phyloP scores from a whole-genome alignment of 2,329 filamentous ascomycete species.

The Botrytis medusae region DNA sequence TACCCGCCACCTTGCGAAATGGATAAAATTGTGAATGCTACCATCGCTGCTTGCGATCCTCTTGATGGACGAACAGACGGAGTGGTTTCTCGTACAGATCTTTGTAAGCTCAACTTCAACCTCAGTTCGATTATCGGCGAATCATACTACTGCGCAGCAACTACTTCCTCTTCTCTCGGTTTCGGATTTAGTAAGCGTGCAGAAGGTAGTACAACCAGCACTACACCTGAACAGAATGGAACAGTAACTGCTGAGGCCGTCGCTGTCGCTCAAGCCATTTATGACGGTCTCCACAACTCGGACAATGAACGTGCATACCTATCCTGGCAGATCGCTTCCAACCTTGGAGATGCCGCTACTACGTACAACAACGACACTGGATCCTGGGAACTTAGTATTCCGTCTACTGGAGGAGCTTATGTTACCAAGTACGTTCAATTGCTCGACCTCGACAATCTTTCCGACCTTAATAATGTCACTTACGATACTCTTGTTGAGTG shows the following conservation, averaged over 20 bases:
- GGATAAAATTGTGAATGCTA: conserved; percentile 53
- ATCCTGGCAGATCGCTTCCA: conserved; percentile 39
- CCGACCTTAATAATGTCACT: conserved; percentile 48
- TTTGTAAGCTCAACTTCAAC: conserved; percentile 50
- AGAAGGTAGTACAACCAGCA: conserved; percentile 14
- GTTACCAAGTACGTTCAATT: conserved; percentile 47
- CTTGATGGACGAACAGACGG: conserved; percentile 56
- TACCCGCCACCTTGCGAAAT: conserved; percentile 48
- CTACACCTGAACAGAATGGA: conserved; percentile 29
- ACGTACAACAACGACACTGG: conserved; percentile 17
- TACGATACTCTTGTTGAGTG: conserved; percentile 57
- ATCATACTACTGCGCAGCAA: conserved; percentile 46
- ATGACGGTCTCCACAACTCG: conserved; percentile 42
- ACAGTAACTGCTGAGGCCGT: conserved; percentile 37
- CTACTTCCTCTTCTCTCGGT: conserved; percentile 1
- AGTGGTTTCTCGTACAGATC: conserved; percentile 50
- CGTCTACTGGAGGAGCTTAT: conserved; percentile 41
- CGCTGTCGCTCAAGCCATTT: conserved; percentile 39
- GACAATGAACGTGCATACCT: conserved; percentile 42
- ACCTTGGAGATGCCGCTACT: conserved; percentile 7
- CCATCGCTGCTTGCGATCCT: conserved; percentile 54
- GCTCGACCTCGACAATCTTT: conserved; percentile 44
- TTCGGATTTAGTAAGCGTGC: conserved; percentile 15
- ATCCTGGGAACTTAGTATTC: conserved; percentile 40
- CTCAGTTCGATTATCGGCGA: conserved; percentile 45